Conservation (phyloP, 352 stramenopile species). For the Phytophthora multivora region DNA sequence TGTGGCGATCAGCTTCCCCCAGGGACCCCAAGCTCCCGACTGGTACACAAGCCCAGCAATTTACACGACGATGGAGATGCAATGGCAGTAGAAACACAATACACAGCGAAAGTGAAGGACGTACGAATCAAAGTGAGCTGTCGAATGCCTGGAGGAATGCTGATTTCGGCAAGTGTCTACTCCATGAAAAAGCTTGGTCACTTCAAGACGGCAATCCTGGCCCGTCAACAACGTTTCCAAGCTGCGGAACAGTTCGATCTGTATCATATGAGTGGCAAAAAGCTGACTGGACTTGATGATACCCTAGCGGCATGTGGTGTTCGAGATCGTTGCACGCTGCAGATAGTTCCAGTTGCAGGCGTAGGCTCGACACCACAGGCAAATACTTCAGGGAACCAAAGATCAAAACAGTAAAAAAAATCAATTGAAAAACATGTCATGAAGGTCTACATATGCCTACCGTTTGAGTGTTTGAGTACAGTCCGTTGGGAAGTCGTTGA, state of each 20-base stretch:
- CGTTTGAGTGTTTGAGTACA: constrained; percentile 12
- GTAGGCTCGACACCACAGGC: constrained; percentile 2
- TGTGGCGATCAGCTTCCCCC: constrained; percentile 1
- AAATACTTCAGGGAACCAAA: constrained; percentile 3
- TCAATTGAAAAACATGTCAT: constrained; percentile 15
- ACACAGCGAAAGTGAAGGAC: constrained; percentile 22
- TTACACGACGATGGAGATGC: constrained; percentile 16
- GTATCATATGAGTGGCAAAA: constrained; percentile 43
- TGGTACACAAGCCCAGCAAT: constrained; percentile 11
- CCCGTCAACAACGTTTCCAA: constrained; percentile 49
- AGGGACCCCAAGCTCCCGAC: constrained; percentile 7
- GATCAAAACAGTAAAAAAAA: neutral
- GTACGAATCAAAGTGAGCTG: constrained; percentile 52
- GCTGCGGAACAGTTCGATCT: constrained; percentile 61
- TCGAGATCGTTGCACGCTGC: constrained; percentile 46
- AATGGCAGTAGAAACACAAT: neutral
- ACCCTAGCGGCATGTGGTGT: constrained; percentile 43
- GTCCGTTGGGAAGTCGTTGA: constrained; percentile 17
- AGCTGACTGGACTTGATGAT: constrained; percentile 40
- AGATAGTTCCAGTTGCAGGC: constrained; percentile 38
- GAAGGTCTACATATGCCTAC: constrained; percentile 14
- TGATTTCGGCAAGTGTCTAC: constrained; percentile 48
- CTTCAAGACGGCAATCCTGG: constrained; percentile 52
- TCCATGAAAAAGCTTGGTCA: constrained; percentile 50
- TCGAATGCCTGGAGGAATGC: constrained; percentile 56